Percentiles rank a stretch among this genome's conserved stretches.
Conservation (phyloP, 2,329 filamentous ascomycete species). For the Ophiostoma populinum region DNA sequence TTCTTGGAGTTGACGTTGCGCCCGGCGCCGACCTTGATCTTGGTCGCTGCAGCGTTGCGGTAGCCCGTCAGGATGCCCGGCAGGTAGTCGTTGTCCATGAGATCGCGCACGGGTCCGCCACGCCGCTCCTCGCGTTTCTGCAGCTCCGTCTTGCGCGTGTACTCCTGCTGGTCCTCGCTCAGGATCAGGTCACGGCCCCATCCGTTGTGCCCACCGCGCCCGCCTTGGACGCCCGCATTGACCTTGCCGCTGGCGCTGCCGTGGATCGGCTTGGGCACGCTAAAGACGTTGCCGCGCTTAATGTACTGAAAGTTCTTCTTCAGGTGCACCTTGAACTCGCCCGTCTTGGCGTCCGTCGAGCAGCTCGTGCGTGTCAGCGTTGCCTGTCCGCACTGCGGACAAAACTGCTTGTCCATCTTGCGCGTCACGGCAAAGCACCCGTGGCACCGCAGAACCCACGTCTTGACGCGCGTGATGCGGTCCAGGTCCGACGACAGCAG, state of each 20-base stretch:
- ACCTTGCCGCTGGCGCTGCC: conserved; percentile 66
- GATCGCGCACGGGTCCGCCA: conserved; percentile 49
- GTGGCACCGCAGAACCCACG: conserved; percentile 83
- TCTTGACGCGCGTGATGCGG: conserved; percentile 70
- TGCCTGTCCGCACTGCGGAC: conserved; percentile 73
- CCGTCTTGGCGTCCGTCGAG: conserved; percentile 55
- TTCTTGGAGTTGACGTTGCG: conserved; percentile 70
- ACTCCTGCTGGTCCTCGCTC: conserved; percentile 92
- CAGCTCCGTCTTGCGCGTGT: conserved; percentile 42
- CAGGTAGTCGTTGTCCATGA: conserved; percentile 92
- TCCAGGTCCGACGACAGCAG: conserved; percentile 54
- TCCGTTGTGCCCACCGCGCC: conserved; percentile 62
- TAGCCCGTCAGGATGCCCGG: conserved; percentile 73
- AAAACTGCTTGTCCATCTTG: conserved; percentile 82
- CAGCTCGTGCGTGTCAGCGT: conserved; percentile 75
- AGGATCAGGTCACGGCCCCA: conserved; percentile 78
- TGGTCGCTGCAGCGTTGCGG: conserved; percentile 47
- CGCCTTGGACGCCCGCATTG: conserved; percentile 24
- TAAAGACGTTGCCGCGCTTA: conserved; percentile 79
- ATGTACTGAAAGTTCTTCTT: conserved; percentile 97
- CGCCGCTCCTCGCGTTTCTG: conserved; percentile 34
- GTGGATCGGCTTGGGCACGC: conserved; percentile 75
- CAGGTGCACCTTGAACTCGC: conserved; percentile 70
- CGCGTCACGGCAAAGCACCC: conserved; percentile 76
- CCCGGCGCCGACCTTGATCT: conserved; percentile 69